Evolutionary conservation across 1,284 basidiomycete species (phyloP).

Genomic region (Chondrostereum purpureum): DNA sequence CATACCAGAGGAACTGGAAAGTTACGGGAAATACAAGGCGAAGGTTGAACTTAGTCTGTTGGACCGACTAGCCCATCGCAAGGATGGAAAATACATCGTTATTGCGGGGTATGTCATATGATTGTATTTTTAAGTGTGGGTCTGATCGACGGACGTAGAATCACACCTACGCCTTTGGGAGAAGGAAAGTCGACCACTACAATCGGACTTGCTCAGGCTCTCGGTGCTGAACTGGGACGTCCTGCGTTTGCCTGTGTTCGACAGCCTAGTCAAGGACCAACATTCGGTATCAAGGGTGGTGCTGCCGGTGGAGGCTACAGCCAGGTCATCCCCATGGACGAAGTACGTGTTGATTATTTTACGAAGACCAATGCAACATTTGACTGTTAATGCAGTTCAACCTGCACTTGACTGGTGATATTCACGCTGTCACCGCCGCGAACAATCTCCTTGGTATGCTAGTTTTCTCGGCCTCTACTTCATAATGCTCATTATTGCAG

Average conservation of each 20-base stretch:
- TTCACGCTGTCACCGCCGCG: constrained; percentile 95
- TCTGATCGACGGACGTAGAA: constrained; percentile 41
- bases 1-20: constrained; percentile 83
- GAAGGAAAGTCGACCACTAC: constrained; percentile 99
- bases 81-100: constrained; percentile 95
- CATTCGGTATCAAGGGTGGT: constrained; percentile 99
- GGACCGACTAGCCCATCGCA: constrained; percentile 79
- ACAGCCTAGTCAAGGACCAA: constrained; percentile 97
- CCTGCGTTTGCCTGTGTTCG: constrained; percentile 97
- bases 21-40: constrained; percentile 95
- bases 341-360: constrained; percentile 55
- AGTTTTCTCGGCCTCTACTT: constrained; percentile 6
- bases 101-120: constrained; percentile 70
- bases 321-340: constrained; percentile 99
- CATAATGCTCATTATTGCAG: constrained; percentile 34
- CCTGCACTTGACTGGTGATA: constrained; percentile 95
- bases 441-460: constrained; percentile 85
- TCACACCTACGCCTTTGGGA: constrained; percentile 96
- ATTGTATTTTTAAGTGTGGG: not conserved
- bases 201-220: constrained; percentile 93
- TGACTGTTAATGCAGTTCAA: constrained; percentile 60
- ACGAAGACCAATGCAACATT: not conserved
- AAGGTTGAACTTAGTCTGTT: constrained; percentile 92
- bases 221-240: constrained; percentile 91
- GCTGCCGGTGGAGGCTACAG: constrained; percentile 98